A percentile compares a stretch with the other conserved stretches of the same genome.
These are phyloP conservation scores for Glaciozyma martinii DNA, from an alignment of 768 basidiomycete species.

Conservation along the genomic window DNA sequence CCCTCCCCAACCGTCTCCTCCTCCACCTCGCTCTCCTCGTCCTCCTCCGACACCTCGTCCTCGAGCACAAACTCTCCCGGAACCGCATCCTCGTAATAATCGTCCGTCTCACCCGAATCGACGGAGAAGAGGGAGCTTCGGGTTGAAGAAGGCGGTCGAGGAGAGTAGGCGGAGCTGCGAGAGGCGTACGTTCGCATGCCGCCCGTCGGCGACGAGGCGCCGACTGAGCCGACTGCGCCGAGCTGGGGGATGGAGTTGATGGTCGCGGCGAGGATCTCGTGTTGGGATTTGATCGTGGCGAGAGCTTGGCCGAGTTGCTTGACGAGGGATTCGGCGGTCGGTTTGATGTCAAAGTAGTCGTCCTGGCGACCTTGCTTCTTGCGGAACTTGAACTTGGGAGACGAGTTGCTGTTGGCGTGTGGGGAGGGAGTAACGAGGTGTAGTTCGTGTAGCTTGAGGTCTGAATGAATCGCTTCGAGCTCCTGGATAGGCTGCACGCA, in stretches of 20 bases:
- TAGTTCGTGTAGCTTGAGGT: constrained; percentile 3
- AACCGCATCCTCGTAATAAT: constrained; percentile 11
- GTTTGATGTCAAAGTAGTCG: constrained; percentile 5
- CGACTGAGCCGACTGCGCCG: not conserved
- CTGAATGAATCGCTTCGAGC: constrained; percentile 17
- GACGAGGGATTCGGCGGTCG: not conserved
- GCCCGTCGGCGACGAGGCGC: not conserved
- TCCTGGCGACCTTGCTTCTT: not conserved
- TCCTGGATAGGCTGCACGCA: constrained; percentile 20
- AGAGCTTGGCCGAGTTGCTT: not conserved
- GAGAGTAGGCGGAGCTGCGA: not conserved
- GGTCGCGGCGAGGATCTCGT: not conserved
- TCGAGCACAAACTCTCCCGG: constrained; percentile 27
- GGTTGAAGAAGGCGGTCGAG: not conserved
- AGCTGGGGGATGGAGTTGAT: not conserved
- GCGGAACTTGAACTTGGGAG: constrained; percentile 6
- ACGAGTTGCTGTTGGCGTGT: not conserved
- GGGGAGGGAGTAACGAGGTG: not conserved
- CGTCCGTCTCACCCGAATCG: constrained; percentile 9
- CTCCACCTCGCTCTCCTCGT: constrained; percentile 7
- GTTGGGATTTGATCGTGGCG: not conserved
- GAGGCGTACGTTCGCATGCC: not conserved
- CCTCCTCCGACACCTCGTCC: constrained; percentile 9
- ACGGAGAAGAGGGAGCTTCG: constrained; percentile 15
- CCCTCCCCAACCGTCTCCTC: not conserved